These are phyloP conservation scores for Aspergillus ibericus DNA, from an alignment of 2,329 filamentous ascomycete genomes.

Conservation along the genomic window DNA sequence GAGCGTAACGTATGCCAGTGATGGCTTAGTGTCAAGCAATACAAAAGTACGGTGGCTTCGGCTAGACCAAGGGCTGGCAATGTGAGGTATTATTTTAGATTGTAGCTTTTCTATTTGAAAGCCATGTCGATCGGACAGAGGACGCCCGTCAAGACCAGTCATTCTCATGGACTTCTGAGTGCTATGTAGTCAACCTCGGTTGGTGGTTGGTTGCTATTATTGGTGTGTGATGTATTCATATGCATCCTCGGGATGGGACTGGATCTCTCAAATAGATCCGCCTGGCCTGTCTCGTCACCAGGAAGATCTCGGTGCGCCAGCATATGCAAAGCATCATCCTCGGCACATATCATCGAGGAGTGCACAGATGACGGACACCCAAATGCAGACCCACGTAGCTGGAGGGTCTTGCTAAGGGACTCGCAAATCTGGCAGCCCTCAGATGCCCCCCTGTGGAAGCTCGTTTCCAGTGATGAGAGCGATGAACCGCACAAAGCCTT, in stretches of 20 bases:
- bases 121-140: neutral
- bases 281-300: neutral
- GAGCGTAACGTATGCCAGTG: neutral
- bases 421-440: neutral
- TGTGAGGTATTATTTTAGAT: neutral
- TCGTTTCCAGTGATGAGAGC: conserved; percentile 30
- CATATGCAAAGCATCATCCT: neutral
- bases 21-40: neutral
- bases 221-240: neutral
- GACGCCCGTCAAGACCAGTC: neutral
- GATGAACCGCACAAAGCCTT: conserved; percentile 41
- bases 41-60: neutral
- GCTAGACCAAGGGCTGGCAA: neutral
- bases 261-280: neutral
- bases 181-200: neutral
- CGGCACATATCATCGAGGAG: neutral
- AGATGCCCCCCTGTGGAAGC: conserved; percentile 6
- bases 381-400: neutral
- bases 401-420: neutral
- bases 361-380: neutral
- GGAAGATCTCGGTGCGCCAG: neutral
- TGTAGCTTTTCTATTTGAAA: neutral
- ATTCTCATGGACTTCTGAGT: neutral
- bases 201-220: neutral
- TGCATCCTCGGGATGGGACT: neutral